Conservation (phyloP, 2,329 filamentous ascomycete genomes). For the Ophiostoma perfectum region DNA sequence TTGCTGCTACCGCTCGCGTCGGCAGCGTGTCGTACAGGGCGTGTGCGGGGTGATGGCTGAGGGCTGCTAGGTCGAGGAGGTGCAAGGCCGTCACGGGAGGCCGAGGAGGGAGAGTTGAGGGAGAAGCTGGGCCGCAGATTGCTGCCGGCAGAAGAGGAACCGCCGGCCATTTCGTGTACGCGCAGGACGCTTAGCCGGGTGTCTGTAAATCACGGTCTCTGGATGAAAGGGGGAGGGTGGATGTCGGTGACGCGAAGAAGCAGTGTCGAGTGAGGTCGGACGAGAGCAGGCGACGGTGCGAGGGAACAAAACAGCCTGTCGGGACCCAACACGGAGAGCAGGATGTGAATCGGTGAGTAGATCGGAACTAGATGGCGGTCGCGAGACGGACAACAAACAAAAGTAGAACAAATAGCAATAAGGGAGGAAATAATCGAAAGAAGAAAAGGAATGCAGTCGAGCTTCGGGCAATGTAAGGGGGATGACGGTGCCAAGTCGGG, state of each 20-base stretch:
- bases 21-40: conserved; percentile 21
- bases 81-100: conserved; percentile 13
- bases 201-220: not conserved
- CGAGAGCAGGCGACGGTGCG: not conserved
- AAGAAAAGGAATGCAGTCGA: not conserved
- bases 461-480: not conserved
- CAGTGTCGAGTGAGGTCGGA: not conserved
- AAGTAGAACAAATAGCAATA: not conserved
- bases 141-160: conserved; percentile 40
- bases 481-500: not conserved
- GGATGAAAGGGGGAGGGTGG: not conserved
- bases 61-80: conserved; percentile 17
- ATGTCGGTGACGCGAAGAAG: not conserved
- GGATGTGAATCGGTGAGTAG: too few relatives aligned
- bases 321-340: not conserved
- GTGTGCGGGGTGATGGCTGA: conserved; percentile 23
- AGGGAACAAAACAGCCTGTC: not conserved
- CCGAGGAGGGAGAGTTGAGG: conserved; percentile 17
- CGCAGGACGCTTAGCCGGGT: not conserved
- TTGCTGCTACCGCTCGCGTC: conserved; percentile 4
- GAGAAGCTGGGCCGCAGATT: conserved; percentile 44
- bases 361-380: not conserved
- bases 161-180: conserved; percentile 14
- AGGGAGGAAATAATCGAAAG: not conserved
- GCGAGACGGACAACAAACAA: not conserved